Base-by-base conservation (phyloP, 345 rosid genomes). In the Heritiera fomes region DNA sequence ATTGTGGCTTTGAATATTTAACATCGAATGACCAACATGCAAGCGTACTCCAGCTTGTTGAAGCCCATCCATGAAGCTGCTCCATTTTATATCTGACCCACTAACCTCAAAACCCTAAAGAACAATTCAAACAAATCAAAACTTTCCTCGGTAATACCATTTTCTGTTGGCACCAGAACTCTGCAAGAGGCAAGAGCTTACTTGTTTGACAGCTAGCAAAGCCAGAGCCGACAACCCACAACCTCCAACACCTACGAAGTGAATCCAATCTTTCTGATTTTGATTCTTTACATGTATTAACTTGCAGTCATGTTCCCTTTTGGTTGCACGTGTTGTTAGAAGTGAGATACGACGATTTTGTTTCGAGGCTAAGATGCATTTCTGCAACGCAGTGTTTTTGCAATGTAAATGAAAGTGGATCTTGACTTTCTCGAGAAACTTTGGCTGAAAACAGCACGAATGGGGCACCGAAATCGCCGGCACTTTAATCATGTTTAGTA, bases 211-310 rank as follows among this genome's bases (percentile, higher is more conserved):
- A 75, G 87, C 82, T 53, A 85, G 80, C 73, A 63, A 75, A 34
- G 85, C 85, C 23, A 85, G 80, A 34, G 83, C 85, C 34, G 87
- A 85, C 73, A 82, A 40, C 11, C 83, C 85, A 55, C 76, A 70
- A 61, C 85, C 85, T 70, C 87, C 85, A 61, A 85, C 38, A n/a
- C 87, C 85, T 15, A 75, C 83, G 55, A 85, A 82, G 81, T 80
- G 87, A 75, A 80, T 58, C 85, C 85, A 85, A 3, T 66, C 61
- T 7, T 76, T 78, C 18, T 58, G 63, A 8, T 78, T 73, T 59
- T 15, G 40, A 58, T 43, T 1, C 74, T 77, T 77, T 12, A 58
- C 61, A 56, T 77, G 28, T 34, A 32, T 46, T 53, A 18, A 4
- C 15, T 72, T 34, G 63, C 75, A 38, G n/a, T 10, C 49, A 5